phyloP scores from a whole-genome alignment of 352 stramenopile genomes.

The Globisporangium abappressorium region DNA sequence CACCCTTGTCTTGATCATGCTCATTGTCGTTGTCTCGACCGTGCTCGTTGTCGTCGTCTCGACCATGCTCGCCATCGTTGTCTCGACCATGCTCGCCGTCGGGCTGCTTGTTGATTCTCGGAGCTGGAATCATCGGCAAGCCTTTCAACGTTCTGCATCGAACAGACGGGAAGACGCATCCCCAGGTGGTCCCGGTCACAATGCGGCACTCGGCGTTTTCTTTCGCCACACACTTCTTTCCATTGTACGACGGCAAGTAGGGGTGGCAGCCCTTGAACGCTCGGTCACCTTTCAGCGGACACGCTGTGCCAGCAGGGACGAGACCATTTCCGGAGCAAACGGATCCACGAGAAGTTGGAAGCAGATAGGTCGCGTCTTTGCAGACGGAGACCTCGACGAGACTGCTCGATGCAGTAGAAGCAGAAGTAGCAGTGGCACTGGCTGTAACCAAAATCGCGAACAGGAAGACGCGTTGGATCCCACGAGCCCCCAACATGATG shows the following conservation, averaged over 20 bases:
- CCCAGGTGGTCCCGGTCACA: conserved; percentile 28
- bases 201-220: conserved; percentile 29
- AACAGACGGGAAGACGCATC: conserved; percentile 26
- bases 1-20: too few species aligned
- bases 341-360: conserved; percentile 23
- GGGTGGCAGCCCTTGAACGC: conserved; percentile 34
- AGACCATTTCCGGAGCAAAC: conserved; percentile 38
- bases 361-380: conserved; percentile 46
- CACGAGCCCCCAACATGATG: not conserved
- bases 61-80: too few species aligned
- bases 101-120: too few species aligned
- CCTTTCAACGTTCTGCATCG: not conserved
- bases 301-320: conserved; percentile 27
- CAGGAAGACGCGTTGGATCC: not conserved
- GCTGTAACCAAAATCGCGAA: not conserved
- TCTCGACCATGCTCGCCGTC: too few species aligned
- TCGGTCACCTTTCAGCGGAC: conserved; percentile 37
- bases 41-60: too few species aligned
- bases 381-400: conserved; percentile 14
- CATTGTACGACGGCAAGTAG: conserved; percentile 35
- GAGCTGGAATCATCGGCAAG: too few species aligned
- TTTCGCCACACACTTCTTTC: conserved; percentile 29
- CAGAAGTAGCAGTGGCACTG: not conserved
- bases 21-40: too few species aligned
- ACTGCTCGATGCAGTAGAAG: not conserved